These are phyloP conservation scores for Neotropicomus parvogracilis DNA, from an alignment of 1,284 basidiomycete species.

Conservation along the genomic window DNA sequence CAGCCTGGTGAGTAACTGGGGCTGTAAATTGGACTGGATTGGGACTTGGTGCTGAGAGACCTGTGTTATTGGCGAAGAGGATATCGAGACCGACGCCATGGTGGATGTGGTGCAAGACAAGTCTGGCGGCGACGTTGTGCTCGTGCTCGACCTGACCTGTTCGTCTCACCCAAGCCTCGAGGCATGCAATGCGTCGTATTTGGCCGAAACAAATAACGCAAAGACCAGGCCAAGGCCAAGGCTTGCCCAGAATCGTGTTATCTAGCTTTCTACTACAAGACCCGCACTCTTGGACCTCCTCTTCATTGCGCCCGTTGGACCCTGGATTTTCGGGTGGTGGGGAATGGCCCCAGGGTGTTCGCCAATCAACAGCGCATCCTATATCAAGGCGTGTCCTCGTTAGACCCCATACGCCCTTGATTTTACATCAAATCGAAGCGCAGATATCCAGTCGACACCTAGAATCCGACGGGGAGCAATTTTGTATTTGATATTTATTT, in stretches of 20 bases:
- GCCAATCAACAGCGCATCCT: neutral
- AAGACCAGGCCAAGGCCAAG: too few species aligned
- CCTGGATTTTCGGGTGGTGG: neutral
- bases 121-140: slow-evolving; percentile 9
- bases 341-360: slow-evolving; percentile 5
- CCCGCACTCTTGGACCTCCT: neutral
- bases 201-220: slow-evolving; percentile 32
- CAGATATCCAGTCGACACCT: neutral
- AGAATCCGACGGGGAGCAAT: slow-evolving; percentile 5
- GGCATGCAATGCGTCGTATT: slow-evolving; percentile 28
- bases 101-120: slow-evolving; percentile 21
- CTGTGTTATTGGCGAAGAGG: slow-evolving; percentile 80
- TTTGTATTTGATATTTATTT: slow-evolving; percentile 25
- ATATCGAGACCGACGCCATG: slow-evolving; percentile 52
- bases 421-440: slow-evolving; percentile 16
- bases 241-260: neutral
- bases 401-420: slow-evolving; percentile 7
- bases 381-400: slow-evolving; percentile 8
- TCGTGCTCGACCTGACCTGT: slow-evolving; percentile 16
- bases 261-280: slow-evolving; percentile 1
- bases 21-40: slow-evolving; percentile 69
- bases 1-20: slow-evolving; percentile 81
- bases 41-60: slow-evolving; percentile 68
- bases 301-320: slow-evolving; percentile 7
- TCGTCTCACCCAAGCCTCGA: slow-evolving; percentile 32